phyloP scores from a whole-genome alignment of 805 yeast species.

The Gaillardinia entomophila region DNA sequence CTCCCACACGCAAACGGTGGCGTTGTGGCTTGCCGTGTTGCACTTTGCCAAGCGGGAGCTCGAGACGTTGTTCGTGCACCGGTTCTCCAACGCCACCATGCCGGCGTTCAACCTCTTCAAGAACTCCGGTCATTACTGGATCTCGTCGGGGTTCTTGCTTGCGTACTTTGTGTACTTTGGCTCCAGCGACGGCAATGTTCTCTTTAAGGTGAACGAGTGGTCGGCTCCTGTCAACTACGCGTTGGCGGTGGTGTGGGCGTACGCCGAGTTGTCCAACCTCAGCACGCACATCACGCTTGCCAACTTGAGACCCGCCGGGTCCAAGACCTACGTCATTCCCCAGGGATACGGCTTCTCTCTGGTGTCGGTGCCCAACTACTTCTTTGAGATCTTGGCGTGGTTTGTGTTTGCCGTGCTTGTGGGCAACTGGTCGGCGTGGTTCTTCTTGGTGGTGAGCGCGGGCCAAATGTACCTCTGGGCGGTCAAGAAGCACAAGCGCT shows the following conservation, averaged over 20 bases:
- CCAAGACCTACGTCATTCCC: slow-evolving; percentile 62
- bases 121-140: slow-evolving; percentile 89
- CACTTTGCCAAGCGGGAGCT: slow-evolving; percentile 87
- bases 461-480: slow-evolving; percentile 93
- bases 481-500: slow-evolving; percentile 69
- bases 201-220: slow-evolving; percentile 43
- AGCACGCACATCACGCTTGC: slow-evolving; percentile 66
- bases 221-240: slow-evolving; percentile 20
- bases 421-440: slow-evolving; percentile 70
- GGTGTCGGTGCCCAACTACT: slow-evolving; percentile 92
- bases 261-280: slow-evolving; percentile 69
- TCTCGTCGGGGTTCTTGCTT: slow-evolving; percentile 65
- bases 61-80: slow-evolving; percentile 81
- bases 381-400: slow-evolving; percentile 82
- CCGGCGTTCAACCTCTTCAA: slow-evolving; percentile 83
- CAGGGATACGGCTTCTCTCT: slow-evolving; percentile 76
- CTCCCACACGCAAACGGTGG: slow-evolving; percentile 47
- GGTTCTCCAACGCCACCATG: slow-evolving; percentile 87
- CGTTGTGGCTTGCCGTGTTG: slow-evolving; percentile 52
- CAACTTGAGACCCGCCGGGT: slow-evolving; percentile 48
- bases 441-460: slow-evolving; percentile 67
- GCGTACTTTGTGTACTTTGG: slow-evolving; percentile 42
- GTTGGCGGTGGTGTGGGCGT: slow-evolving; percentile 42
- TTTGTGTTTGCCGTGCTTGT: slow-evolving; percentile 60
- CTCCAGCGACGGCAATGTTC: slow-evolving; percentile 14